Evolutionary conservation across 257 asterid species (phyloP), one percentile per base, ranked within the genome.

Genomic region (Solanum ahanhuiri): DNA sequence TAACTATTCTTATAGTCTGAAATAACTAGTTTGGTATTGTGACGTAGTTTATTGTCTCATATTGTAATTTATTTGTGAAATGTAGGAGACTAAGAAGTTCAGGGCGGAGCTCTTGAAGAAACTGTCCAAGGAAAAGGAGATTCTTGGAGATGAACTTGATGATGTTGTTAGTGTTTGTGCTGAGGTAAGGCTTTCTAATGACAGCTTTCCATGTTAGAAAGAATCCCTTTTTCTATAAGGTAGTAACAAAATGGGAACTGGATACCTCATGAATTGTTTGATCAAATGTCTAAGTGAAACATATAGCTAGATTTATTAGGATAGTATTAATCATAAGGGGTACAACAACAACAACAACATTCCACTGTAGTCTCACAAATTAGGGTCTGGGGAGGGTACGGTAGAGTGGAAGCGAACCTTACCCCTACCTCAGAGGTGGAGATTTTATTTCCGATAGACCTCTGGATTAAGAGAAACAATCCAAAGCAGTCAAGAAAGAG

Each of bases 31-130:
- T 77, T 77, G 37, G 60, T 9, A 76, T 6, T 41, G 34, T 22
- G n/a, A 3, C 22, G 1, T 76, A 3, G 7, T 41, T 23, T 41
- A 43, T 28, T 43, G 12, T 79, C 4, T 43, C 9, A 25, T 41
- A n/a, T 45, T 45, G 66, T 43, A 6, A 25, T 43, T 79, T 45
- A 79, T 4, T 3, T 77, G 64, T 4, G n/a, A 28, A 79, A 31
- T 84, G 45, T 23, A 93, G 95, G 95, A 93, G 91, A 91, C 96
- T 0, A n/a, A 43, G 89, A 95, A 90, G 91, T 95, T 95, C 77
- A 92, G 83, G 91, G 87, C 85, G 69, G 95, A 90, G 89, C 87
- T 95, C 48, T 72, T 86, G 90, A 89, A 86, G 92, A 90, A 83
- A 82, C 89, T 95, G 66, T 89, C 91, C 2, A 89, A 63, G 88